A percentile compares a stretch with the other conserved stretches of the same genome.
Conservation (phyloP, 2,329 filamentous ascomycete species). For the Penicillium sp. region DNA sequence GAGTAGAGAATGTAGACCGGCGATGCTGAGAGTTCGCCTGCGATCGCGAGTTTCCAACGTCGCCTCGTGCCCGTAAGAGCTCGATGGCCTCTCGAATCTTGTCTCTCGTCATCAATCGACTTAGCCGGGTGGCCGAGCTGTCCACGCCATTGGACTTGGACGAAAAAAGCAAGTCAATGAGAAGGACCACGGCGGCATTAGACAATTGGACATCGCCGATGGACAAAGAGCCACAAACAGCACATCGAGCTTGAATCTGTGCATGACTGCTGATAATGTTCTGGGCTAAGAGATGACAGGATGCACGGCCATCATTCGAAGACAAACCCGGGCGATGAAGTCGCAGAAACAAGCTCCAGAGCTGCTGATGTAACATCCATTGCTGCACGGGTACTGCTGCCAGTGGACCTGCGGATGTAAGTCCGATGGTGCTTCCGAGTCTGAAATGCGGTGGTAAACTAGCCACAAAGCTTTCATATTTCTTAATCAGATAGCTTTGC, state of each 20-base stretch:
- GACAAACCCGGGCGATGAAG: slow-evolving; percentile 9
- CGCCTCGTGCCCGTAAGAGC: no score
- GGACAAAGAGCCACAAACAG: slow-evolving; percentile 10
- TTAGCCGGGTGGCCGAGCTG: no score
- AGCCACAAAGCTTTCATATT: slow-evolving; percentile 11
- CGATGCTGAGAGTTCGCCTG: background rate
- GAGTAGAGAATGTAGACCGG: background rate
- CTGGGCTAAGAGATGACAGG: slow-evolving; percentile 12
- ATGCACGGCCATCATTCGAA: slow-evolving; percentile 1
- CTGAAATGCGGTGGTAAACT: slow-evolving; percentile 13
- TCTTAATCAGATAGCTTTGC: slow-evolving; percentile 2
- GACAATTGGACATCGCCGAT: slow-evolving; percentile 4
- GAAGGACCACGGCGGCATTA: slow-evolving; percentile 2
- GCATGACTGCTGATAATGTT: slow-evolving; percentile 11
- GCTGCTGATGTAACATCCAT: slow-evolving; percentile 20
- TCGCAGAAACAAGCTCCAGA: slow-evolving; percentile 18
- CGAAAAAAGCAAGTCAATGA: slow-evolving; percentile 1
- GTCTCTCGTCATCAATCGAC: slow-evolving; percentile 9
- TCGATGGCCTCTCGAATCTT: slow-evolving; percentile 11
- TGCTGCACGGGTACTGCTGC: slow-evolving; percentile 16
- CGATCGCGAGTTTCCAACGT: no score
- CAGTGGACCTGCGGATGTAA: slow-evolving; percentile 12
- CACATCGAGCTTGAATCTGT: slow-evolving; percentile 9
- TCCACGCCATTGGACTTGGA: background rate
- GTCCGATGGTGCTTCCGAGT: slow-evolving; percentile 11